Evolutionary conservation across 768 basidiomycete species (phyloP), one percentile per base, ranked within the genome.

Genomic region (Rhodotorula graminis): DNA sequence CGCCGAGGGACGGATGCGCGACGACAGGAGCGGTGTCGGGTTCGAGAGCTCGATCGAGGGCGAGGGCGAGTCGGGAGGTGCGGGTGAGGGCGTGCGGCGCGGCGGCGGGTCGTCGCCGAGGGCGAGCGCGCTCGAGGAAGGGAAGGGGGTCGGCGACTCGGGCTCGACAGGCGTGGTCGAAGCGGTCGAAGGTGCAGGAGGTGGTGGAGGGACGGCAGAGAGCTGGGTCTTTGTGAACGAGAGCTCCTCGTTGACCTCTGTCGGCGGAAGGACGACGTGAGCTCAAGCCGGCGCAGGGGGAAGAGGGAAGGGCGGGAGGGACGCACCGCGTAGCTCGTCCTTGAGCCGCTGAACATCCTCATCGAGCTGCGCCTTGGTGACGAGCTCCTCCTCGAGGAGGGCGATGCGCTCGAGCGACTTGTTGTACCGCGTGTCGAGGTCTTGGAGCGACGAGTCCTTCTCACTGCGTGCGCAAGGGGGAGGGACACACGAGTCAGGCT

Each of bases 331-430:
- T 55, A 97, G 82, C 79, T 98, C 94, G 78, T 98, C 96, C 80
- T 88, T 92, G 70, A 95, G 80, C 58, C 96, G 86, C 81, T 98
- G 96, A 60, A 85, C 86, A 78, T 94, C 90, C 80, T 95, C 94
- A 79, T 97, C 93, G 57, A 96, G 79, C 74, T 85, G 88, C 9
- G 92, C 91, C 81, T 95, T 96, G 81, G 90, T 89, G 40, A 97
- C 83, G 46, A 98, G 84, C 78, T 99, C 96, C 75, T 98, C 93
- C 81, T 99, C 96, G 50, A 98, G 85, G 40, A 99, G 83, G 67
- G 97, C 97, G 83, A 97, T 98, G 83, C 98, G 93, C 81, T 99
- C 96, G 47, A 98, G 84, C 2, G 90, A 90, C 65, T 88, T 86
- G 70, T 93, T 88, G 82, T 98, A 93, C 77, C 92, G 84, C 79